A percentile compares a stretch with the other conserved stretches of the same genome.
Evolutionary conservation across 169 alveolate genomes (phyloP).

Genomic region (Cryptosporidium muris): DNA sequence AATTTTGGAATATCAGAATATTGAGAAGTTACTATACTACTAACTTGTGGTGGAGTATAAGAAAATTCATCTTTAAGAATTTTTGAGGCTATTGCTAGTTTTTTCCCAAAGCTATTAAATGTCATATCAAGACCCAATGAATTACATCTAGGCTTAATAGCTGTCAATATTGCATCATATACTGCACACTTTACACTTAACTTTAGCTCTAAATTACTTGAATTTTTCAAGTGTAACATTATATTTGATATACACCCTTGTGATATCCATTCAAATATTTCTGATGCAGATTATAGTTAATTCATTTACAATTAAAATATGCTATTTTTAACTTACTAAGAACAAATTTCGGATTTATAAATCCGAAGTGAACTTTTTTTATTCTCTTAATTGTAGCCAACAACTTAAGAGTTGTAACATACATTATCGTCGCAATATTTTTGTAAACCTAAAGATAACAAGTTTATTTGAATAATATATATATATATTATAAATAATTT

Average conservation of each 20-base stretch:
- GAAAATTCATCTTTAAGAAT: slow-evolving; percentile 7
- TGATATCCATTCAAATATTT: slow-evolving; percentile 57
- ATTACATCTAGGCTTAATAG: slow-evolving; percentile 34
- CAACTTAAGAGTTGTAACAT: slow-evolving; percentile 18
- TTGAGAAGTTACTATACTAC: slow-evolving; percentile 8
- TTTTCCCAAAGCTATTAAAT: slow-evolving; percentile 9
- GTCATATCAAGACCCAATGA: slow-evolving; percentile 7
- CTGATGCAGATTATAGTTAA: neutral
- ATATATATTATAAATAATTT: neutral
- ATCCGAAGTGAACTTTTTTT: slow-evolving; percentile 55
- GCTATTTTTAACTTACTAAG: no score
- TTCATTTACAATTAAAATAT: no score
- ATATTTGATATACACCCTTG: slow-evolving; percentile 22
- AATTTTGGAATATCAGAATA: slow-evolving; percentile 16
- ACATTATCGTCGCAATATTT: slow-evolving; percentile 28
- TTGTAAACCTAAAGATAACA: slow-evolving; percentile 15
- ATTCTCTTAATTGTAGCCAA: slow-evolving; percentile 44
- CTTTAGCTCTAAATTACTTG: slow-evolving; percentile 15
- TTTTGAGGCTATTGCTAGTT: neutral
- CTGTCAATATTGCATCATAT: slow-evolving; percentile 29
- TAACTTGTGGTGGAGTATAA: neutral
- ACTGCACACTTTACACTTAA: slow-evolving; percentile 39
- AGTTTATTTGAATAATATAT: neutral
- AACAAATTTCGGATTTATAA: slow-evolving; percentile 48
- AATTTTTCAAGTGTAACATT: slow-evolving; percentile 9